phyloP scores from a whole-genome alignment of 164 flowering plant species.

The Sextonia rubra region DNA sequence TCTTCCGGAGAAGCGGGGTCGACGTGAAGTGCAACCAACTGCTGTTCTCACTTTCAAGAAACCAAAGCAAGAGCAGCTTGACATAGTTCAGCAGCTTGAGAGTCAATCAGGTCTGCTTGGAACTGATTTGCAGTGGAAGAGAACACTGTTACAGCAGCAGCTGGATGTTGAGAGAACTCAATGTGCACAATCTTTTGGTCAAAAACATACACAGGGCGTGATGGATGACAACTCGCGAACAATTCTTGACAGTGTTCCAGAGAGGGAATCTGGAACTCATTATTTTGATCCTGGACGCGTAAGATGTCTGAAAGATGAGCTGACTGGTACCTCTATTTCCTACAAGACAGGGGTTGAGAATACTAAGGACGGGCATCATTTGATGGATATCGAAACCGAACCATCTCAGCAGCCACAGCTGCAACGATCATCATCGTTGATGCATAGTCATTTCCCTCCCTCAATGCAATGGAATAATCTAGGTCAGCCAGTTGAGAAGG shows the following conservation, averaged over 20 bases:
- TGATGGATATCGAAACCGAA: slow-evolving; percentile 34
- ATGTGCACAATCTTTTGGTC: slow-evolving; percentile 13
- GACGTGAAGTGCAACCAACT: slow-evolving; percentile 46
- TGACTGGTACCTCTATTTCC: slow-evolving; percentile 42
- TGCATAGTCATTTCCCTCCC: slow-evolving; percentile 32
- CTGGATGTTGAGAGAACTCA: slow-evolving; percentile 45
- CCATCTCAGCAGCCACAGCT: slow-evolving; percentile 42
- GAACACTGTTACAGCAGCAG: slow-evolving; percentile 45
- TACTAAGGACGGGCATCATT: slow-evolving; percentile 30
- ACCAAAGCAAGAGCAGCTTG: slow-evolving; percentile 36
- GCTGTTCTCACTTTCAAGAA: slow-evolving; percentile 54
- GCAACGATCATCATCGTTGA: slow-evolving; percentile 35
- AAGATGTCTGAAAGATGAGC: slow-evolving; percentile 60
- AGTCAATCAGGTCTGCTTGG: slow-evolving; percentile 43
- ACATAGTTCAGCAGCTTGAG: slow-evolving; percentile 26
- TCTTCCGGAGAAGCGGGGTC: slow-evolving; percentile 60
- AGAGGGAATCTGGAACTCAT: slow-evolving; percentile 40
- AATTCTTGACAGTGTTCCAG: slow-evolving; percentile 48
- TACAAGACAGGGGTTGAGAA: slow-evolving; percentile 40
- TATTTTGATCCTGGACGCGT: slow-evolving; percentile 41
- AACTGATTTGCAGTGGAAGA: slow-evolving; percentile 69
- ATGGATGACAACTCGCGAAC: neutral
- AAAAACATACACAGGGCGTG: slow-evolving; percentile 47
- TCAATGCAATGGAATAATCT: slow-evolving; percentile 59
- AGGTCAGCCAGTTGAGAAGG: slow-evolving; percentile 55